These are phyloP conservation scores for Nigrospora oryzae DNA, from an alignment of 2,329 filamentous ascomycete genomes.

Conservation along the genomic window DNA sequence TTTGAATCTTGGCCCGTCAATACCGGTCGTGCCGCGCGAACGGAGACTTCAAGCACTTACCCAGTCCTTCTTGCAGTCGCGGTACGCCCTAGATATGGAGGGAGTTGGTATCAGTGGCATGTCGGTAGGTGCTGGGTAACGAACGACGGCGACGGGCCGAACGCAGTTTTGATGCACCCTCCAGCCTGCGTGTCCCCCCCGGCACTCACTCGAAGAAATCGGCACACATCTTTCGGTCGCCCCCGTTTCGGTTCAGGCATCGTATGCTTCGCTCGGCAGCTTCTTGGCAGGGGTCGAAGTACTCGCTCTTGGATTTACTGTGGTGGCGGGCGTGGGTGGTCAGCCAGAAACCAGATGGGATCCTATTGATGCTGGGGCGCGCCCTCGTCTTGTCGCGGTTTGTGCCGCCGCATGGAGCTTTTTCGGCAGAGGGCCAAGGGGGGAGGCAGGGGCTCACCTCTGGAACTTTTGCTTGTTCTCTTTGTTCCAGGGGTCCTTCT, in stretches of 20 bases:
- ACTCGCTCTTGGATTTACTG: constrained; percentile 85
- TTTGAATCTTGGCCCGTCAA: constrained; percentile 17
- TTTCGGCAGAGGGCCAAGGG: not conserved
- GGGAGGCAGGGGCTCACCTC: constrained; percentile 33
- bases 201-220: constrained; percentile 86
- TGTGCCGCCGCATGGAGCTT: too few relatives aligned
- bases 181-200: constrained; percentile 2
- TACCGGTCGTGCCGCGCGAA: not conserved
- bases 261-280: constrained; percentile 77
- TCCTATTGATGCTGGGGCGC: too few relatives aligned
- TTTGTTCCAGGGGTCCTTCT: constrained; percentile 41
- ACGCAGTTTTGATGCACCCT: not conserved
- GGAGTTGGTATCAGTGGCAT: too few relatives aligned
- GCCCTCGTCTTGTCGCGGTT: too few relatives aligned
- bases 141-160: too few relatives aligned
- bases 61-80: constrained; percentile 93
- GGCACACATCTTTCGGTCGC: constrained; percentile 79
- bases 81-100: constrained; percentile 60
- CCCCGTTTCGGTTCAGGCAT: constrained; percentile 82
- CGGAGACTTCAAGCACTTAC: constrained; percentile 36
- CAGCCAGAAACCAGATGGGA: too few relatives aligned
- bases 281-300: constrained; percentile 92
- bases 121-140: too few relatives aligned
- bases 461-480: constrained; percentile 57
- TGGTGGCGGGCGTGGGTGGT: not conserved